A percentile compares a stretch with the other conserved stretches of the same genome.
Evolutionary conservation across 306 rosid genomes (phyloP).

Genomic region (Boehmeria nivea): DNA sequence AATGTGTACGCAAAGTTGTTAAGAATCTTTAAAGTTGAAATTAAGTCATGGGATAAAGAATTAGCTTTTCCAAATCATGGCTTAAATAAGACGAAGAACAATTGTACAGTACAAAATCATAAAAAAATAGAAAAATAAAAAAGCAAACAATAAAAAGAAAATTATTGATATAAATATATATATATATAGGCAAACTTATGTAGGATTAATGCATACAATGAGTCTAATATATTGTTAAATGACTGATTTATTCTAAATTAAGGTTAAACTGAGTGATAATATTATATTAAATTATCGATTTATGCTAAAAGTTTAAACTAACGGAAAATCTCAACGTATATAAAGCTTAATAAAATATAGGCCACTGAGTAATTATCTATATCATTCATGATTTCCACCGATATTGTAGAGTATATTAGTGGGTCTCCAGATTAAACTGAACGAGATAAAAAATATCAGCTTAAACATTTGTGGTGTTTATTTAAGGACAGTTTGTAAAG

Average conservation of each 20-base stretch:
- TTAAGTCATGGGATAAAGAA: neutral
- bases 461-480: neutral
- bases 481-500: neutral
- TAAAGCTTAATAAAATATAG: neutral
- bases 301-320: too few relatives aligned
- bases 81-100: neutral
- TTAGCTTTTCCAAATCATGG: neutral
- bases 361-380: neutral
- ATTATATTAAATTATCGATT: too few relatives aligned
- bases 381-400: too few relatives aligned
- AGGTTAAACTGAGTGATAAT: too few relatives aligned
- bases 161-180: too few relatives aligned
- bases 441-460: neutral
- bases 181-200: too few relatives aligned
- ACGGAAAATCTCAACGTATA: too few relatives aligned
- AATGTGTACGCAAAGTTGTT: neutral
- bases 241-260: too few relatives aligned
- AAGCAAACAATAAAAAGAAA: too few relatives aligned
- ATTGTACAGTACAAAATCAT: neutral
- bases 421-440: too few relatives aligned
- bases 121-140: neutral
- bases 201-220: neutral
- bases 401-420: too few relatives aligned
- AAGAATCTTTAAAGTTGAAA: neutral
- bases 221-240: too few relatives aligned